Conservation (phyloP, 352 stramenopile species). For the Globisporangium ultimum region DNA sequence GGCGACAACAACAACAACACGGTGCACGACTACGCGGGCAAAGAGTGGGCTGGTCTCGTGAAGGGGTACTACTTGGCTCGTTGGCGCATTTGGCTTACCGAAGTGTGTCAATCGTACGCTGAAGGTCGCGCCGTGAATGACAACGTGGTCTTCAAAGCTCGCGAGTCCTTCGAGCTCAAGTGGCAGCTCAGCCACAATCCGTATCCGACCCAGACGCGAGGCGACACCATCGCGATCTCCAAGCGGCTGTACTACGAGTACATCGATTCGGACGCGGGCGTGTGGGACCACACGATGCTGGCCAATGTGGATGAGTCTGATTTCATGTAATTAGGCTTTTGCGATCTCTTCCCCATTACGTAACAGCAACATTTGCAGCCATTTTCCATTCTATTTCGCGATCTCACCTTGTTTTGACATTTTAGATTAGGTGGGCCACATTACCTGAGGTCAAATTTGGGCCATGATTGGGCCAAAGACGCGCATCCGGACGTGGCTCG, state of each 20-base stretch:
- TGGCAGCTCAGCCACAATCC: conserved; percentile 61
- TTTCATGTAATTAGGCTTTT: conserved; percentile 7
- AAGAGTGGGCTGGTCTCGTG: conserved; percentile 73
- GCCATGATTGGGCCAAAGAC: conserved; percentile 1
- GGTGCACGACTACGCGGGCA: conserved; percentile 74
- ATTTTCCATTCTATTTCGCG: conserved; percentile 1
- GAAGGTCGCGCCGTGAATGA: conserved; percentile 56
- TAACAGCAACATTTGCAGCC: conserved; percentile 1
- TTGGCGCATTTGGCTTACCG: conserved; percentile 69
- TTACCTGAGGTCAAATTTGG: no score
- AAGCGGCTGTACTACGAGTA: conserved; percentile 57
- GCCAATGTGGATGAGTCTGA: background rate
- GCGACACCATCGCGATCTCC: conserved; percentile 48
- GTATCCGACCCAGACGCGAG: conserved; percentile 43
- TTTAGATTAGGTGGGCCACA: background rate
- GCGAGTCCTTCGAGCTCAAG: conserved; percentile 66
- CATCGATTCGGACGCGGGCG: conserved; percentile 10
- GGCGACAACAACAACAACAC: conserved; percentile 72
- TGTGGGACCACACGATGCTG: conserved; percentile 6
- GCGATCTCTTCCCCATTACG: background rate
- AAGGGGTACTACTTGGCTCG: conserved; percentile 64
- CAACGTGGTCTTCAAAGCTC: conserved; percentile 33
- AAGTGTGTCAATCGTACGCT: conserved; percentile 66
- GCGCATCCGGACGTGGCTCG: conserved; percentile 8
- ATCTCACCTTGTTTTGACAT: conserved; percentile 3